Percentiles rank a stretch among this genome's conserved stretches.
phyloP scores from a whole-genome alignment of 2,329 filamentous ascomycete species.

The Cytospora mali region DNA sequence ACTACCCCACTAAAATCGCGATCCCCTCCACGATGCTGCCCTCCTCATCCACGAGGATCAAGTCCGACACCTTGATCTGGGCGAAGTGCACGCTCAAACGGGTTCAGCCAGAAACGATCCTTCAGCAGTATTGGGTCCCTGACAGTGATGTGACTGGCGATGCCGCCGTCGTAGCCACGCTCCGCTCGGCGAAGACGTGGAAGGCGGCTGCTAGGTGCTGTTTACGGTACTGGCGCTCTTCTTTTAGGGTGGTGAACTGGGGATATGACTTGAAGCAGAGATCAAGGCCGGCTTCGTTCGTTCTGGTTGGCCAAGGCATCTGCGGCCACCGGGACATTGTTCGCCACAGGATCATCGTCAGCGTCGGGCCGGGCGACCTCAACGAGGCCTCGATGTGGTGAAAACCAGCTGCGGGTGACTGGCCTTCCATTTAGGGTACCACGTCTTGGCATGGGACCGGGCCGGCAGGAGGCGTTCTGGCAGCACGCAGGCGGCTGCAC shows the following conservation, averaged over 20 bases:
- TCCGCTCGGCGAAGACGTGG: slow-evolving; percentile 62
- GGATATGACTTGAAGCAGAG: slow-evolving; percentile 51
- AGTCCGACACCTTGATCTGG: slow-evolving; percentile 65
- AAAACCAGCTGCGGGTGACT: no score
- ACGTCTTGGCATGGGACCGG: no score
- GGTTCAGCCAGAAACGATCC: slow-evolving; percentile 46
- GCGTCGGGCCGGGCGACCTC: no score
- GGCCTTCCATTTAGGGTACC: no score
- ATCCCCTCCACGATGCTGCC: slow-evolving; percentile 67
- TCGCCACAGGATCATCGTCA: no score
- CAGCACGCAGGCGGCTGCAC: no score
- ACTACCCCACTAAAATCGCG: slow-evolving; percentile 54
- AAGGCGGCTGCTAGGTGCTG: slow-evolving; percentile 62
- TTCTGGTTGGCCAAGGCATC: slow-evolving; percentile 26
- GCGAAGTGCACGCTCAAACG: slow-evolving; percentile 68
- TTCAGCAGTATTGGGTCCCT: slow-evolving; percentile 31
- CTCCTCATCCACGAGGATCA: slow-evolving; percentile 64
- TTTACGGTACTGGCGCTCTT: slow-evolving; percentile 59
- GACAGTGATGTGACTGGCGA: slow-evolving; percentile 58
- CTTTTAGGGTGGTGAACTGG: slow-evolving; percentile 50
- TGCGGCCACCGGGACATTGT: no score
- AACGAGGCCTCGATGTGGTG: no score
- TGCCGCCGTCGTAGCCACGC: slow-evolving; percentile 63
- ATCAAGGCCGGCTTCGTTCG: slow-evolving; percentile 8
- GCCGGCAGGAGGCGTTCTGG: no score